Percentiles rank a stretch among this genome's conserved stretches.
These are phyloP conservation scores for Podospora tetraspora DNA, from an alignment of 495 filamentous ascomycete species.

Conservation along the genomic window DNA sequence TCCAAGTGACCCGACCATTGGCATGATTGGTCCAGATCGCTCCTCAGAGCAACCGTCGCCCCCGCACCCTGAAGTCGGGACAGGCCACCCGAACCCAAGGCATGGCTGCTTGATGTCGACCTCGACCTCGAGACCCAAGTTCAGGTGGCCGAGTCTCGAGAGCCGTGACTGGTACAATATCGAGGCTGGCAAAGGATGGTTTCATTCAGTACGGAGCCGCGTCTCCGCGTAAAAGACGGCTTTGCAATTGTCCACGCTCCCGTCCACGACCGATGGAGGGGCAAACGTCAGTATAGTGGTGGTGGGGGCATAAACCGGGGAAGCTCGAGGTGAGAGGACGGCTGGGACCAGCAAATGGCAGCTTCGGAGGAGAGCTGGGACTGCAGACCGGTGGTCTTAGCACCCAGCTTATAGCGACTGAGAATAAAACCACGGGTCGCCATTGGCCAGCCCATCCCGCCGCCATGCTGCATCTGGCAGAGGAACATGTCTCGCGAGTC, in stretches of 20 bases:
- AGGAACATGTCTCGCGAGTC: slow-evolving; percentile 9
- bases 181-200: slow-evolving; percentile 9
- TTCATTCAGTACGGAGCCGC: slow-evolving; percentile 19
- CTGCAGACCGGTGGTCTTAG: slow-evolving; percentile 18
- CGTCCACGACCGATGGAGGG: slow-evolving; percentile 4
- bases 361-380: slow-evolving; percentile 14
- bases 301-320: slow-evolving; percentile 26
- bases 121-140: not conserved
- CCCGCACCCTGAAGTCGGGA: not conserved
- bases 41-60: not conserved
- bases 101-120: not conserved
- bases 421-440: slow-evolving; percentile 1
- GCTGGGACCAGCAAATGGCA: slow-evolving; percentile 21
- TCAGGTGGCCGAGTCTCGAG: not conserved
- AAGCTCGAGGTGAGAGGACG: slow-evolving; percentile 21
- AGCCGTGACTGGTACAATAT: not conserved
- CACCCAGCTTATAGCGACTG: slow-evolving; percentile 17
- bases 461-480: slow-evolving; percentile 18
- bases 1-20: not conserved
- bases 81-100: not conserved
- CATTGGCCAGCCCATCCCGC: slow-evolving; percentile 20
- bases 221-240: slow-evolving; percentile 15
- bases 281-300: slow-evolving; percentile 1
- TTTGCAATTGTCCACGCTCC: slow-evolving; percentile 1
- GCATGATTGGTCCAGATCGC: slow-evolving; percentile 1